Percentiles rank a stretch among this genome's conserved stretches.
phyloP scores from a whole-genome alignment of 2,329 filamentous ascomycete species.

The Epichloe baconii region DNA sequence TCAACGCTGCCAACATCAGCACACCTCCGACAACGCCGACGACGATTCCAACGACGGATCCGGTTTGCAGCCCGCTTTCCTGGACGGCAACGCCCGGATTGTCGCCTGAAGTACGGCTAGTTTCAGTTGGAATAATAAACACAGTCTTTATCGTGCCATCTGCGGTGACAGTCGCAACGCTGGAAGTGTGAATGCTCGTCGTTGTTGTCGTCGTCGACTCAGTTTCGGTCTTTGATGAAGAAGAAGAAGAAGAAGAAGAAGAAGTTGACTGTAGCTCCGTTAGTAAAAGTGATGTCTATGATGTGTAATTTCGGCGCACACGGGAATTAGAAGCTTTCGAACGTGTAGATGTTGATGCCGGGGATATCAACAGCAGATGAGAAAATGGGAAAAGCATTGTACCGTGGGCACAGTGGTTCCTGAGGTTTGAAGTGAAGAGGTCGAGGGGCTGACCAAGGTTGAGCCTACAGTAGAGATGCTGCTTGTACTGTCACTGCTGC shows the following conservation, averaged over 20 bases:
- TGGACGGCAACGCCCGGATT: conserved; percentile 8
- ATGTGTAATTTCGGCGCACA: neutral
- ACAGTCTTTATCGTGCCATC: conserved; percentile 41
- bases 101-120: conserved; percentile 8
- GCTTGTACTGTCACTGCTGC: conserved; percentile 10
- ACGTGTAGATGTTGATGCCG: neutral
- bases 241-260: too few species aligned
- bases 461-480: conserved; percentile 26
- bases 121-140: conserved; percentile 33
- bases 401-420: neutral
- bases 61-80: conserved; percentile 25
- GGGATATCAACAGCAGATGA: neutral
- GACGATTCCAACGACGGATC: conserved; percentile 38
- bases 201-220: neutral
- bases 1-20: conserved; percentile 22
- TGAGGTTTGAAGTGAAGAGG: neutral
- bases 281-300: neutral
- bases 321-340: neutral
- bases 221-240: neutral
- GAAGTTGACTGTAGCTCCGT: neutral
- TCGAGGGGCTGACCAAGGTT: conserved; percentile 7
- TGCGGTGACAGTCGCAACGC: conserved; percentile 35
- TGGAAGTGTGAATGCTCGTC: conserved; percentile 19
- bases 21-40: conserved; percentile 35
- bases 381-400: neutral